Evolutionary conservation across 2,329 filamentous ascomycete genomes (phyloP), one percentile per base, ranked within the genome.

Genomic region (Penicillium sp.): DNA sequence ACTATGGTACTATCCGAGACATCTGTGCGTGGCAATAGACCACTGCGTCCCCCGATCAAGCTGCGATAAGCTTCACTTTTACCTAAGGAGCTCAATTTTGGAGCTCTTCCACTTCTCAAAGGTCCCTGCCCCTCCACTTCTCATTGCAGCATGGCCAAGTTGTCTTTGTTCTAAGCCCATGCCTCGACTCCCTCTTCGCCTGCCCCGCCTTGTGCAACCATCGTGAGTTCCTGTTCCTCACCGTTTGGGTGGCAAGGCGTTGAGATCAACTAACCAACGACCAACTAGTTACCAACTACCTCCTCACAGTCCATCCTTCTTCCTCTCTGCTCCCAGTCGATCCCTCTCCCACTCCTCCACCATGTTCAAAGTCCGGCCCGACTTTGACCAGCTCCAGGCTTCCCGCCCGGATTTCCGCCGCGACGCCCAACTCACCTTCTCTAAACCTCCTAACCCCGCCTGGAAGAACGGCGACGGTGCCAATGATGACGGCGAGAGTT

Each of bases 391-490:
- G 54, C 60, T 73, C 33, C 70, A 78, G 59, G 72, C 69, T 21
- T 69, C 72, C 7, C 72, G 76, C 29, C 75, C 73, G 24, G 69
- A 75, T 30, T 78, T 74, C 60, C 63, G 69, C 20, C 62, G 55
- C 23, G 61, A 70, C 24, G 52, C 61, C 6, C 59, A 65, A 36
- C 60, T 72, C 49, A 71, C 64, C 17, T 73, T 66, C 52, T 71
- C 69, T 29, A 75, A 78, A 59, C 68, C 75, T 1, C 69, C 69
- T 8, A 70, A 73, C 42, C 72, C 72, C 2, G 52, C 64, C 4
- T 78, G 76, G 76, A 72, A 71, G 26, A 60, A 71, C 33, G 76
- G 75, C 17, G 66, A 72, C 18, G 75, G 75, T 3, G 72, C 66
- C 2, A 78, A 72, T 24, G 73, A 77, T 55, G 67, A 71, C 15